Percentiles rank a stretch among this genome's conserved stretches.
Evolutionary conservation across 331 rosid genomes (phyloP).

Genomic region (Quercus phellos): DNA sequence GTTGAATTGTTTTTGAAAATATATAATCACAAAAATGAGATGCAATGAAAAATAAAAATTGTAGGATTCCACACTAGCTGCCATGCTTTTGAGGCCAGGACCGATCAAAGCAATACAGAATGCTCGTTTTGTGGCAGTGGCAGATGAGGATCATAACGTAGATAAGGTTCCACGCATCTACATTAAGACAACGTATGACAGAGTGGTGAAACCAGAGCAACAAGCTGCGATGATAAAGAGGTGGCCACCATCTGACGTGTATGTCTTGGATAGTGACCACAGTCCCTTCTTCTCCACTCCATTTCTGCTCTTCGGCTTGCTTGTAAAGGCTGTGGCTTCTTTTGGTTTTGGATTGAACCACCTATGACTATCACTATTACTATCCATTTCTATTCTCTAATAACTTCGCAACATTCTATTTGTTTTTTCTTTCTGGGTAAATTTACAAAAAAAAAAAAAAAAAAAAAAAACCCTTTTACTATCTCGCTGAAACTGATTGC

Average conservation of each 20-base stretch:
- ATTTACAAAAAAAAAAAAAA: background rate
- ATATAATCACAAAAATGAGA: background rate
- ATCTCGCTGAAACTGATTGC: background rate
- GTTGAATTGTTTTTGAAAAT: background rate
- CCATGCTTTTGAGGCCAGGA: slow-evolving; percentile 68
- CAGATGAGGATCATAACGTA: slow-evolving; percentile 10
- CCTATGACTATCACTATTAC: too few species aligned
- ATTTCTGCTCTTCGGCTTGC: slow-evolving; percentile 64
- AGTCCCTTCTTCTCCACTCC: slow-evolving; percentile 80
- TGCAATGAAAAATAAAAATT: too few species aligned
- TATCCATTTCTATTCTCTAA: too few species aligned
- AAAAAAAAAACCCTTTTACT: background rate
- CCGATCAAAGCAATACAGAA: slow-evolving; percentile 47
- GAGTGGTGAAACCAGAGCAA: slow-evolving; percentile 58
- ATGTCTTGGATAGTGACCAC: slow-evolving; percentile 68
- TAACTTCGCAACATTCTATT: too few species aligned
- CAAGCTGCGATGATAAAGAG: slow-evolving; percentile 69
- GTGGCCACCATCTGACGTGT: slow-evolving; percentile 60
- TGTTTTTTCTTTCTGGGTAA: too few species aligned
- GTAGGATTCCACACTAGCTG: slow-evolving; percentile 75
- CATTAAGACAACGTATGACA: slow-evolving; percentile 60
- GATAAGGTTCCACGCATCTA: slow-evolving; percentile 62
- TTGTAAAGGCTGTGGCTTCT: slow-evolving; percentile 52
- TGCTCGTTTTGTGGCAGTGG: slow-evolving; percentile 42
- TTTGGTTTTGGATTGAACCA: background rate